A percentile compares a stretch with the other conserved stretches of the same genome.
Conservation (phyloP, 805 yeast genomes). For the Brettanomyces bruxellensis region DNA sequence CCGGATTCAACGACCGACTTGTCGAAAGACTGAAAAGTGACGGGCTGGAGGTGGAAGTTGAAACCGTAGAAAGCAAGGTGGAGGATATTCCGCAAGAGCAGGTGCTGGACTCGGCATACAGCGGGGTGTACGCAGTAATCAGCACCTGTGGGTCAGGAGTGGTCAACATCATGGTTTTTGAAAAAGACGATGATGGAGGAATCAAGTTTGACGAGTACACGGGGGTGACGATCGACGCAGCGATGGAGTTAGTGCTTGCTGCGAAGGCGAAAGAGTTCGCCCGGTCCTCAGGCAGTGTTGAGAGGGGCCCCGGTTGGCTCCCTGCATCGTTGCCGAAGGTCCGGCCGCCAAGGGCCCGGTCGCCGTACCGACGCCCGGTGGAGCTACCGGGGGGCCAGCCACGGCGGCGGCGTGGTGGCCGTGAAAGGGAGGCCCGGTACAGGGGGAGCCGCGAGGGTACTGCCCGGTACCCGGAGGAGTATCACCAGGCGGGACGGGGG, state of each 20-base stretch:
- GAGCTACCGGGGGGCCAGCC: not conserved
- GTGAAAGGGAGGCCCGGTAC: not conserved
- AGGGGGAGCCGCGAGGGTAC: not conserved
- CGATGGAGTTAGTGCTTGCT: constrained; percentile 41
- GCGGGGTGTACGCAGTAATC: constrained; percentile 67
- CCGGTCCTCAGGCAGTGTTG: not conserved
- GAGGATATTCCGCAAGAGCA: constrained; percentile 32
- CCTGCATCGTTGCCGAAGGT: constrained; percentile 1
- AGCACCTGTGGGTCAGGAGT: constrained; percentile 39
- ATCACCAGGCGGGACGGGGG: not conserved
- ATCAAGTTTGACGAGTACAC: constrained; percentile 79
- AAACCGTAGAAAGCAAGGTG: constrained; percentile 17
- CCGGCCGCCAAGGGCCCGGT: not conserved
- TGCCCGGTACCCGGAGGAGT: no score
- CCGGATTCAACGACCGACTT: constrained; percentile 29
- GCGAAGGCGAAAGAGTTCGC: constrained; percentile 1
- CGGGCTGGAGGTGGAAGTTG: constrained; percentile 23
- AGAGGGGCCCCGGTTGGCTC: not conserved
- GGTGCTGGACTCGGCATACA: constrained; percentile 70
- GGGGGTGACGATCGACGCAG: constrained; percentile 56
- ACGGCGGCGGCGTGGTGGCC: not conserved
- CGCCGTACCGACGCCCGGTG: not conserved
- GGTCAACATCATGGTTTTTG: constrained; percentile 68
- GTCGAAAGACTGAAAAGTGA: constrained; percentile 30
- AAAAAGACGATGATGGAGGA: constrained; percentile 59